These are phyloP conservation scores for Orbilia blumenaviensis DNA, from an alignment of 2,329 filamentous ascomycete species.

Conservation along the genomic window DNA sequence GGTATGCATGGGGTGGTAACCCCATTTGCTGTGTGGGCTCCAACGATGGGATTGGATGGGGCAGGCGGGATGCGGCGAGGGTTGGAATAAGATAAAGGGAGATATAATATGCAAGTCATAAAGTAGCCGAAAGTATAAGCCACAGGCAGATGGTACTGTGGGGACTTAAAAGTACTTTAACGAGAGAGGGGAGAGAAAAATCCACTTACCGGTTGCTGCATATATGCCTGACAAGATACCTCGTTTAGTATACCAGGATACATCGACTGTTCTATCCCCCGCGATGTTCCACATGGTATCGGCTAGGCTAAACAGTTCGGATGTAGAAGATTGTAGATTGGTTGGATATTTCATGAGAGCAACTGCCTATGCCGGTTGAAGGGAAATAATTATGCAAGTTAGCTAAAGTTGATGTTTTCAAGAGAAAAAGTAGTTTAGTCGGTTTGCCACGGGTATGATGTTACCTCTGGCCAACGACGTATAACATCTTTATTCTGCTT, in stretches of 20 bases:
- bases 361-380: conserved; percentile 70
- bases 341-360: conserved; percentile 87
- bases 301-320: conserved; percentile 80
- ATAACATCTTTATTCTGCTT: conserved; percentile 77
- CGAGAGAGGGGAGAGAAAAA: background rate
- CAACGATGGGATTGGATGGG: conserved; percentile 44
- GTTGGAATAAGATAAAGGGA: conserved; percentile 22
- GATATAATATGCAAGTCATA: conserved; percentile 34
- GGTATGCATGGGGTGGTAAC: conserved; percentile 1
- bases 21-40: background rate
- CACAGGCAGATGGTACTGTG: background rate
- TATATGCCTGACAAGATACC: conserved; percentile 73
- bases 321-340: conserved; percentile 77
- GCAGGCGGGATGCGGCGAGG: conserved; percentile 33
- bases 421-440: conserved; percentile 3
- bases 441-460: conserved; percentile 56
- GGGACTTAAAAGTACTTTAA: conserved; percentile 24
- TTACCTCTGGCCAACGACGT: conserved; percentile 84
- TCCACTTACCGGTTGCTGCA: conserved; percentile 66
- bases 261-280: conserved; percentile 82
- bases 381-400: conserved; percentile 22
- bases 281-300: conserved; percentile 93
- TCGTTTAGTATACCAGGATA: conserved; percentile 84
- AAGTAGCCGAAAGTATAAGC: conserved; percentile 49
- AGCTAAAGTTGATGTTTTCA: conserved; percentile 1